These are phyloP conservation scores for Salix dunnii DNA, from an alignment of 345 rosid species.

Conservation along the genomic window DNA sequence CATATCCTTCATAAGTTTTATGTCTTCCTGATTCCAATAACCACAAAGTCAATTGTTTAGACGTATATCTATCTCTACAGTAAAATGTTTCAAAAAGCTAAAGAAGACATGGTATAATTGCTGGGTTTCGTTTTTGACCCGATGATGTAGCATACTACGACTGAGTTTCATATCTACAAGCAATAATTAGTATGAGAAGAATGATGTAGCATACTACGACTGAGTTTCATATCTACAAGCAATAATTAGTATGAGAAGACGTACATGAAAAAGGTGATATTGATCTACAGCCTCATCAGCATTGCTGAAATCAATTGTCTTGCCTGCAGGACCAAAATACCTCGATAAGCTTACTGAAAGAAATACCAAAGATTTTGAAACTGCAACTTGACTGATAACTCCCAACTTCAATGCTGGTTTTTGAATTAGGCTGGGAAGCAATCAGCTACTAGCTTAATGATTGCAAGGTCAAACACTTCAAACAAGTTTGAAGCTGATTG, in stretches of 20 bases:
- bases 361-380: not conserved
- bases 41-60: not conserved
- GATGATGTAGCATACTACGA: not conserved
- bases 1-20: conserved; percentile 86
- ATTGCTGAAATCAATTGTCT: conserved; percentile 58
- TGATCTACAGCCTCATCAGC: conserved; percentile 94
- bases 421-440: not conserved
- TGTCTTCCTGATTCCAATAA: conserved; percentile 61
- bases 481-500: not conserved
- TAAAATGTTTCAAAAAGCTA: too few relatives aligned
- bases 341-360: not conserved
- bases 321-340: conserved; percentile 40
- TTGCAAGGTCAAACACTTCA: not conserved
- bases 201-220: not conserved
- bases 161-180: not conserved
- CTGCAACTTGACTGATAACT: not conserved
- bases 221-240: not conserved
- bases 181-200: not conserved
- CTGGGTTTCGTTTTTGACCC: not conserved
- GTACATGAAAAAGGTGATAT: conserved; percentile 74
- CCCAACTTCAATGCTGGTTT: not conserved
- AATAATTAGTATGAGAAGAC: not conserved
- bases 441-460: not conserved
- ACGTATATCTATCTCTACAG: not conserved
- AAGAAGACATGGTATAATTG: not conserved